Percentiles rank a stretch among this genome's conserved stretches.
Conservation (phyloP, 257 asterid species). For the Forsythia suspensa region DNA sequence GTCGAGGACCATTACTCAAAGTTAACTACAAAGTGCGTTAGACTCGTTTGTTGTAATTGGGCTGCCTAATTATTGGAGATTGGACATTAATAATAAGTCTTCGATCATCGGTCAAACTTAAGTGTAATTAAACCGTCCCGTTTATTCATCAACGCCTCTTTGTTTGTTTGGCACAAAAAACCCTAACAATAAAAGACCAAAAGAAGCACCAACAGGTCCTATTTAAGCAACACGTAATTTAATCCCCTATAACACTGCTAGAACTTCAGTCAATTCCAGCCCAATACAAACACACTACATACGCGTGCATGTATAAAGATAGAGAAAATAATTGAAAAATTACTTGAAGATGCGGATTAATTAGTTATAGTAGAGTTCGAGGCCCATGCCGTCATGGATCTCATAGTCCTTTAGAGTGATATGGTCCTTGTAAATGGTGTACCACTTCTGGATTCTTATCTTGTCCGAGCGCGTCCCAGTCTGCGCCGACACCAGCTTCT, state of each 20-base stretch:
- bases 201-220: not conserved
- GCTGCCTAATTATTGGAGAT: too few species aligned
- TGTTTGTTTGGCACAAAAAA: too few species aligned
- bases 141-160: too few species aligned
- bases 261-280: not conserved
- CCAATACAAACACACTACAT: not conserved
- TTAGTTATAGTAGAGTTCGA: conserved; percentile 81
- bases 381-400: conserved; percentile 90
- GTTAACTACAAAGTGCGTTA: too few species aligned
- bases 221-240: not conserved
- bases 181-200: not conserved
- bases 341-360: not conserved
- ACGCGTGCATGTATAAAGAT: not conserved
- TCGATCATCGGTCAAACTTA: too few species aligned
- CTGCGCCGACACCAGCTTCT: conserved; percentile 92
- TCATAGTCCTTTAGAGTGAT: conserved; percentile 81
- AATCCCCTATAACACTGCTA: not conserved
- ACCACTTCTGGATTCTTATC: conserved; percentile 88
- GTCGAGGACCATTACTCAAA: too few species aligned
- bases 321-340: not conserved
- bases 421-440: conserved; percentile 80
- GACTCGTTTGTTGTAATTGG: too few species aligned
- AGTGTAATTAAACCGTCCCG: too few species aligned
- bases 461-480: conserved; percentile 85
- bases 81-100: too few species aligned